These are phyloP conservation scores for Metarhizium anisopliae DNA, from an alignment of 2,329 filamentous ascomycete genomes.

Conservation along the genomic window DNA sequence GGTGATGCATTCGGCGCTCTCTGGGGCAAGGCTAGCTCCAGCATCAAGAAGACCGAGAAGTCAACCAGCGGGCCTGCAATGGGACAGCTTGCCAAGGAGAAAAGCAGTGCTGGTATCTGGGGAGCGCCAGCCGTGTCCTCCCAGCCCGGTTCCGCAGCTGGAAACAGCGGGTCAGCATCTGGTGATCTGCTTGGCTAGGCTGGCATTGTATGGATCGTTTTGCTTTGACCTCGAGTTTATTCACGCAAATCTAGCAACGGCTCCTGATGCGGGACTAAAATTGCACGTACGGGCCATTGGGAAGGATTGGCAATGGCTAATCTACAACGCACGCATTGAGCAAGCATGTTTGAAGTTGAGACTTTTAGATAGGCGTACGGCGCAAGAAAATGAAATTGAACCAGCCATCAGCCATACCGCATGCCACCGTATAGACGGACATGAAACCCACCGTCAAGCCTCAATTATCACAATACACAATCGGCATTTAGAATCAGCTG, in stretches of 20 bases:
- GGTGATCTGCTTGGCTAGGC: slow-evolving; percentile 40
- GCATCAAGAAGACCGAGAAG: slow-evolving; percentile 64
- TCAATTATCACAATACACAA: background rate
- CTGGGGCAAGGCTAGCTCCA: slow-evolving; percentile 66
- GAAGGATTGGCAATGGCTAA: background rate
- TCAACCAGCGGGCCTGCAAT: slow-evolving; percentile 63
- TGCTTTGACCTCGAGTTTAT: background rate
- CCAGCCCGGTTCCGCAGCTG: slow-evolving; percentile 20
- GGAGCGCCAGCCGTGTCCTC: slow-evolving; percentile 51
- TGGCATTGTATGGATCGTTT: background rate
- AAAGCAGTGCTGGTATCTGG: slow-evolving; percentile 92
- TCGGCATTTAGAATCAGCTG: background rate
- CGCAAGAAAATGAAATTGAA: slow-evolving; percentile 26
- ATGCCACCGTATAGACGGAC: background rate
- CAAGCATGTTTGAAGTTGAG: slow-evolving; percentile 22
- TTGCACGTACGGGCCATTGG: background rate
- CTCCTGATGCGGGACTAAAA: background rate
- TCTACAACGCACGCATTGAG: background rate
- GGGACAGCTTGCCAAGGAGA: slow-evolving; percentile 95
- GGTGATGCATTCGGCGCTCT: slow-evolving; percentile 86
- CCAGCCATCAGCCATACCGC: slow-evolving; percentile 8
- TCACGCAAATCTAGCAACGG: background rate
- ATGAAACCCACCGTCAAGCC: background rate
- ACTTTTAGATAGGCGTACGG: slow-evolving; percentile 33
- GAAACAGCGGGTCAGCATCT: slow-evolving; percentile 28